Percentiles rank a stretch among this genome's conserved stretches.
phyloP scores from a whole-genome alignment of 257 asterid genomes.

The Scutellaria minor region DNA sequence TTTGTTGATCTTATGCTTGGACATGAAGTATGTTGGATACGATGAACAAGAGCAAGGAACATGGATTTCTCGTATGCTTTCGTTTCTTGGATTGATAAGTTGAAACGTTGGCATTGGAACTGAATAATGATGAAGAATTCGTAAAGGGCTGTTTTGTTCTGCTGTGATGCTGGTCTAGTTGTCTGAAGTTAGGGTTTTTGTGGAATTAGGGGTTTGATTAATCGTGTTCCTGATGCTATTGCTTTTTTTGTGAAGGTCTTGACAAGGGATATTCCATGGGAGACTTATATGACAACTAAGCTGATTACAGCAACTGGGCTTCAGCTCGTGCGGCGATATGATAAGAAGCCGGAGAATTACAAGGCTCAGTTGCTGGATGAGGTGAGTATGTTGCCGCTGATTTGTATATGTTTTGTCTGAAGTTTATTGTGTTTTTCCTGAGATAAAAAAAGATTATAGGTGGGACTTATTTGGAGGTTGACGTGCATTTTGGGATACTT shows the following conservation, averaged over 20 bases:
- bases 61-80: too few species aligned
- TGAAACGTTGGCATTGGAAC: constrained; percentile 5
- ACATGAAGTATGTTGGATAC: too few species aligned
- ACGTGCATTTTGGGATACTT: background rate
- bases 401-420: background rate
- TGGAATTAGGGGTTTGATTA: constrained; percentile 14
- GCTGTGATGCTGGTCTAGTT: background rate
- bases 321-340: constrained; percentile 88
- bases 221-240: constrained; percentile 20
- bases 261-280: constrained; percentile 96
- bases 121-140: constrained; percentile 18
- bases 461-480: background rate
- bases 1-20: too few species aligned
- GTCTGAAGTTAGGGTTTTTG: background rate
- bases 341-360: constrained; percentile 72
- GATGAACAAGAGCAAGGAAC: too few species aligned
- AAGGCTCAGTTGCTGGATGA: constrained; percentile 88
- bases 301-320: constrained; percentile 83
- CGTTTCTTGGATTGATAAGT: too few species aligned
- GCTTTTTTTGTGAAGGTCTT: constrained; percentile 57
- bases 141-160: background rate
- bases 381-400: constrained; percentile 46
- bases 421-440: constrained; percentile 10
- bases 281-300: constrained; percentile 87
- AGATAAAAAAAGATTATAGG: background rate